Evolutionary conservation across 139 green algal species (phyloP), one percentile per base, ranked within the genome.

Genomic region (Chlamydomonas schloesseri): DNA sequence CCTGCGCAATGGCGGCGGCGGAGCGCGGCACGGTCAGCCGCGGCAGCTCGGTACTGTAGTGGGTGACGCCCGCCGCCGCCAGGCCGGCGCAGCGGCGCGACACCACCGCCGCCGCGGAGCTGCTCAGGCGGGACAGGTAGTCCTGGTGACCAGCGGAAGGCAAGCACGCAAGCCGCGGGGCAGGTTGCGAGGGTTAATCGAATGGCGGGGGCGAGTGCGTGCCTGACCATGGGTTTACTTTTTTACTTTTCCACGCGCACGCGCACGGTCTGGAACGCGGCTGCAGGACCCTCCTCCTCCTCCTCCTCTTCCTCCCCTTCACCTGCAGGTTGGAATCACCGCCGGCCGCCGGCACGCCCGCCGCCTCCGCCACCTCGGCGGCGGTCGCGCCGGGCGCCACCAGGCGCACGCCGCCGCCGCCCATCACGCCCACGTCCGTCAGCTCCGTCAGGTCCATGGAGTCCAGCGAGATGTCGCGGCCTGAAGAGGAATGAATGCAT

Each of bases 1-100:
- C 42, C 42, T 86, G n/a, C 23, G 67, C 80, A 53, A 86, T 86
- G 36, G 24, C 65, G 20, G 80, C 80, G 50, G 80, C 80, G n/a
- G 80, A 86, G 33, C 68, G 67, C 24, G 47, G 29, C 21, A 33
- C 21, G 1, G 31, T 24, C 50, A 77, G 68, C 5, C 50, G n/a
- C n/a, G 68, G 47, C 67, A 86, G 47, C 37, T 86, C 80, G n/a
- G 29, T 23, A 6, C 15, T 47, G 58, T 46, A 84, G 78, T 68
- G 74, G 15, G 58, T 13, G 0, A 84, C 21, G 42, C 64, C 78
- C 42, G 20, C 6, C 31, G 23, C 36, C 33, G 46, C 17, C 14
- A 84, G 78, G 10, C 17, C 1, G 37, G 26, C 42, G 29, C 78
- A 84, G 64, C 78, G 64, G 11, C 78, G 78, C 2, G 14, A 18